A percentile compares a stretch with the other conserved stretches of the same genome.
Conservation (phyloP, 495 filamentous ascomycete genomes). For the Amorphotheca resinae region DNA sequence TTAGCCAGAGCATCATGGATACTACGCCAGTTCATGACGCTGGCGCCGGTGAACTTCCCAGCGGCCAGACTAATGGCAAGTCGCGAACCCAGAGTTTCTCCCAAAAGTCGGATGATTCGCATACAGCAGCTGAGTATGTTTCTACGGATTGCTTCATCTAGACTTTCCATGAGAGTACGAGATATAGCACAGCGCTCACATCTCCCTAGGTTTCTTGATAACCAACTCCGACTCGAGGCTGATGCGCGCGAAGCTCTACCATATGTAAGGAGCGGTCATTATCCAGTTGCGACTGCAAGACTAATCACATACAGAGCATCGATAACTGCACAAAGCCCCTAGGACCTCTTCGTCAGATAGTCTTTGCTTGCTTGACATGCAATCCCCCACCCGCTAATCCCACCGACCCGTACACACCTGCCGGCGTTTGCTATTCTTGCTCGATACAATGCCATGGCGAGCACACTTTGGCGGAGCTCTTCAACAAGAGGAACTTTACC, state of each 20-base stretch:
- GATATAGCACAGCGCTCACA: not conserved
- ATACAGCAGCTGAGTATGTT: constrained; percentile 76
- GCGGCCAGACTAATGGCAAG: not conserved
- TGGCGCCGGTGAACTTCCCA: not conserved
- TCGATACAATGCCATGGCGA: constrained; percentile 94
- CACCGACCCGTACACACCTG: constrained; percentile 53
- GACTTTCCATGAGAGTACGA: not conserved
- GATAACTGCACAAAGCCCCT: constrained; percentile 82
- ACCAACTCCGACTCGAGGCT: constrained; percentile 79
- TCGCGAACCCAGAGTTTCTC: constrained; percentile 25
- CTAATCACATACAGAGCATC: constrained; percentile 50
- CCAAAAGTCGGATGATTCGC: constrained; percentile 54
- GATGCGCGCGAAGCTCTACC: constrained; percentile 92
- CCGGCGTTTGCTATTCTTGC: constrained; percentile 91
- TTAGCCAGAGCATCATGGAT: constrained; percentile 8
- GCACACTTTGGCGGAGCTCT: constrained; percentile 90
- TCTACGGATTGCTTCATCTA: too few relatives aligned
- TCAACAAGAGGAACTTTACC: constrained; percentile 86
- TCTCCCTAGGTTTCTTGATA: constrained; percentile 63
- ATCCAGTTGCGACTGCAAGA: constrained; percentile 7
- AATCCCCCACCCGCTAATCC: constrained; percentile 58
- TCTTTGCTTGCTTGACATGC: constrained; percentile 89
- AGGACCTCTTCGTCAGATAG: constrained; percentile 70
- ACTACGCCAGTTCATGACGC: constrained; percentile 10
- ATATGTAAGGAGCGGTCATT: constrained; percentile 43